Evolutionary conservation across 805 yeast species (phyloP), one percentile per base, ranked within the genome.

Genomic region (Torulaspora gathmanii): DNA sequence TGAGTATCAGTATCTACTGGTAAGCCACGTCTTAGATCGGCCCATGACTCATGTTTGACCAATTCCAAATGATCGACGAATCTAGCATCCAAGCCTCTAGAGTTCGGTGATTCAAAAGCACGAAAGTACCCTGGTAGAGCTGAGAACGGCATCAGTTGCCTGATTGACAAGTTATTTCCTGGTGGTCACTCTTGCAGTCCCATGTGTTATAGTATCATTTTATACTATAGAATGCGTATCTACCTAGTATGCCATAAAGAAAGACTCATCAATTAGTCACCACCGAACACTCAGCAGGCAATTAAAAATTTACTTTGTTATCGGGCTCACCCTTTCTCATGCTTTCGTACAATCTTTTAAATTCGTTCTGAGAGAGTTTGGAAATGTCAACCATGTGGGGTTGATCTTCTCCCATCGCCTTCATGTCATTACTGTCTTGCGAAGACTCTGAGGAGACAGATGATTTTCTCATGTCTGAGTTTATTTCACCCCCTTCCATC

Each of bases 121-220:
- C 49, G 42, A 40, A 59, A 59, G 25, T 50, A 60, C 1, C 57
- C 63, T 19, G 65, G 65, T 29, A 58, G 25, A 2, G 65, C 60
- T 37, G 33, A 37, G 19, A 37, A 36, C 10, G 40, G 37, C 46
- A 37, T 42, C 12, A 15, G 33, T 23, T 12, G 28, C 8, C 16
- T 17, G 7, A 2, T 22, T 22, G 25, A 22, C 8, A n/a, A n/a
- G 25, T 10, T 22, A 5, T 2, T 22, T 22, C 25, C 8, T 5
- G 25, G 25, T 4, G 8, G 2, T 6, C 25, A 22, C 25, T 22
- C 25, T 22, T 10, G 25, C 4, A 10, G 8, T 7, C 25, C 15
- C 30, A 27, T 27, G 30, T 27, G 15, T 27, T 31, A 7, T 38
- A 27, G 9, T 38, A 28, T 28, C 26, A 38, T 28, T 38, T 38